Base-by-base conservation (phyloP, 257 asterid genomes). In the Ligustrum vulgare region DNA sequence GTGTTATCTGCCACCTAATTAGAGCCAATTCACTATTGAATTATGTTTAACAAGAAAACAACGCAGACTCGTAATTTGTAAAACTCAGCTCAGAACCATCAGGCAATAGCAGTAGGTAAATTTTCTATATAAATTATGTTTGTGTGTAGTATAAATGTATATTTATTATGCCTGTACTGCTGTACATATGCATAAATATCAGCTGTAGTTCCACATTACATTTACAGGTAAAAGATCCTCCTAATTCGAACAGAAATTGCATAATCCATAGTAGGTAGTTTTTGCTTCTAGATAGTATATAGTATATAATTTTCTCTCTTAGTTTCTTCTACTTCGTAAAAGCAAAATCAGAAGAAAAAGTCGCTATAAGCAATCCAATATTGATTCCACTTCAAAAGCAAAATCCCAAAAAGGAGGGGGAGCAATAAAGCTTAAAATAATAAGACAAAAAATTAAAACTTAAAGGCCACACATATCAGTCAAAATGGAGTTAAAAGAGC, bases 401-500 rank as follows among this genome's bases (percentile, higher is more conserved):
- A 66, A 66, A 66, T 13, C 12, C 15, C 22, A 9, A 33, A 11
- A 66, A 13, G 37, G 7, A 6, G 22, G 10, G 37, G 5, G n/a
- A 66, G n/a, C 9, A 66, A 66, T n/a, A 15, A 66, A 66, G 70
- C 37, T n/a, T 15, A 15, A 66, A 66, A 33, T 6, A 66, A 66
- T 12, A 15, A 10, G 0, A 3, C 18, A 15, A 77, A 64, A 37
- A 68, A 49, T 13, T 22, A 18, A 43, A 75, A 70, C 43, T 58
- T 36, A 70, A 47, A 36, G 49, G 41, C 69, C 74, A 43, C 51
- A 47, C 49, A 25, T 15, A 51, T 37, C 15, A 67, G 34, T 70
- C 80, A 75, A 80, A 75, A 65, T 69, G 25, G 68, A 65, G 2
- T 18, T n/a, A 47, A 18, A 80, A 71, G 45, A 37, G 13, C 65